Evolutionary conservation across 805 yeast species (phyloP).

Genomic region (Saccharomyces paradoxus): DNA sequence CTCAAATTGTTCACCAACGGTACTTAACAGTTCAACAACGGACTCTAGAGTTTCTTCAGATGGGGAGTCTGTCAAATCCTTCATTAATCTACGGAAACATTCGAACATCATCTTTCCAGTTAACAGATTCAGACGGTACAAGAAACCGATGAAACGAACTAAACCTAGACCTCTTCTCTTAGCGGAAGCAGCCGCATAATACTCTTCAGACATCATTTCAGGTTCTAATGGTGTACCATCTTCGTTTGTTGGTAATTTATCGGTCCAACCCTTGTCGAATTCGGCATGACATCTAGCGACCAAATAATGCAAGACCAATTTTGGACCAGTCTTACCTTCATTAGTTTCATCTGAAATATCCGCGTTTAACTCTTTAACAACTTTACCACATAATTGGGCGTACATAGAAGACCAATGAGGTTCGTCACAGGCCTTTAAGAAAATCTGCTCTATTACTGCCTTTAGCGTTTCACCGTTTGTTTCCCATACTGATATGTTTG

Average conservation of each 20-base stretch:
- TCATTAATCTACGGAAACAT: constrained; percentile 58
- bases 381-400: constrained; percentile 81
- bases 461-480: constrained; percentile 73
- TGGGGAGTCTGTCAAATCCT: constrained; percentile 50
- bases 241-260: constrained; percentile 68
- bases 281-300: constrained; percentile 85
- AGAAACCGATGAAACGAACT: constrained; percentile 90
- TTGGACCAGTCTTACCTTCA: constrained; percentile 52
- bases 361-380: constrained; percentile 56
- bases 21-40: constrained; percentile 70
- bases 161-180: constrained; percentile 97
- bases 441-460: constrained; percentile 72
- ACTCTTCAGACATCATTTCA: constrained; percentile 93
- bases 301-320: constrained; percentile 69
- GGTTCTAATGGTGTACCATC: constrained; percentile 71
- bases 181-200: constrained; percentile 77
- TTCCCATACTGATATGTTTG: constrained; percentile 82
- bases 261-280: constrained; percentile 92
- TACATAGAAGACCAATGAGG: constrained; percentile 97
- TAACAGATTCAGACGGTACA: constrained; percentile 69
- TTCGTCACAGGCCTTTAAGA: constrained; percentile 95
- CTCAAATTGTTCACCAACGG: constrained; percentile 77
- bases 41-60: constrained; percentile 88
- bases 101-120: constrained; percentile 64
- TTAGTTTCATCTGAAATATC: constrained; percentile 55